These are phyloP conservation scores for Sanghuangporus weigelae DNA, from an alignment of 1,284 basidiomycete genomes.

Conservation along the genomic window DNA sequence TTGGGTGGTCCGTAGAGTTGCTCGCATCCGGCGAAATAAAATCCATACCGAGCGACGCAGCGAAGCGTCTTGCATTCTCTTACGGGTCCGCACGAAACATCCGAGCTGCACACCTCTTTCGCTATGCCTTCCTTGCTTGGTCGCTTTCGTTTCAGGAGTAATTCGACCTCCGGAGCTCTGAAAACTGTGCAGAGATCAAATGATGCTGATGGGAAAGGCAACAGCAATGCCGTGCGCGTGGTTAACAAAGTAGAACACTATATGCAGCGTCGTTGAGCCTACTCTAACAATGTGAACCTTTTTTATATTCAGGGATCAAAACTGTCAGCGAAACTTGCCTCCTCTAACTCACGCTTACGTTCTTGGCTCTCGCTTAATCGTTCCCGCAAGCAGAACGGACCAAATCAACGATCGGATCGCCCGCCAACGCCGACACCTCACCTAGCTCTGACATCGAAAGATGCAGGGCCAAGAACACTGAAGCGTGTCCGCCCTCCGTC, in stretches of 20 bases:
- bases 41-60: not conserved
- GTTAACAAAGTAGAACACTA: not conserved
- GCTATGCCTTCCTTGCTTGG: not conserved
- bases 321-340: not conserved
- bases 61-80: not conserved
- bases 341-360: not conserved
- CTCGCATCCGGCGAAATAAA: not conserved
- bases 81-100: not conserved
- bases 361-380: not conserved
- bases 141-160: not conserved
- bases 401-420: not conserved
- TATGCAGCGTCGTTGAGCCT: not conserved
- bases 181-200: not conserved
- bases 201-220: not conserved
- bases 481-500: not conserved
- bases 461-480: not conserved
- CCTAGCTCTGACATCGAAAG: not conserved
- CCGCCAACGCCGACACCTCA: constrained; percentile 5
- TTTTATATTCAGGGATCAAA: not conserved
- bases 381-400: not conserved
- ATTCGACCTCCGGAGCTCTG: not conserved
- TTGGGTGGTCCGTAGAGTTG: not conserved
- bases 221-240: not conserved
- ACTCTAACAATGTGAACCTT: not conserved
- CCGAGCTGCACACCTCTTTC: not conserved